Evolutionary conservation across 1,139 yeast species (phyloP), one percentile per base, ranked within the genome.

Genomic region (Nakaseomyces kungkrabaensis): DNA sequence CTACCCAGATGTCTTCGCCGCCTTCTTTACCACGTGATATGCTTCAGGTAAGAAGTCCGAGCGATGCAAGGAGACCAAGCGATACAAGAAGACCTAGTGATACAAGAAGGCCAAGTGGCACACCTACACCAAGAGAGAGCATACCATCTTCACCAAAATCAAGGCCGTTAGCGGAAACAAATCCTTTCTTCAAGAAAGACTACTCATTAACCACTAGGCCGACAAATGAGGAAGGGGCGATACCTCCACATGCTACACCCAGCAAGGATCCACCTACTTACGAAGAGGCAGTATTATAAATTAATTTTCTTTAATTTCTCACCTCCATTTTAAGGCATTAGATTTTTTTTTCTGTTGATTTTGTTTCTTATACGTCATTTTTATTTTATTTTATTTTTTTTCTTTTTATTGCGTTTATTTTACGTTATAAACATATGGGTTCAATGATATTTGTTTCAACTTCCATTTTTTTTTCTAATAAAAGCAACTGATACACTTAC

Each of bases 101-200:
- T 27, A 33, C 41, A 5, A n/a, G 36, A 33, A 33, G 36, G 10
- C 41, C 40, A 25, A 17, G 17, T 17, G 29, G 22, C 24, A 34
- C 26, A 4, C 34, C 33, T 37, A 46, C 36, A 6, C 34, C 24
- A 25, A 24, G 25, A 22, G 27, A 24, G 10, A 34, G 27, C 11
- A 9, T 31, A 22, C 46, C 42, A n/a, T 43, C 29, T 8, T 11
- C 31, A 10, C 31, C 31, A 11, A 38, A 29, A 9, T 10, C 42
- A 25, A 38, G 31, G 17, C 42, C 31, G 8, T 25, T 43, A 10
- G 46, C 33, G 13, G 46, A 34, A 24, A 43, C 46, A 7, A 36
- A 47, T 13, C 32, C 41, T 13, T 26, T 50, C 13, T 54, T 54
- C 51, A 54, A 52, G 33, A 48, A 46, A 27, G 50, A 48, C 24